phyloP scores from a whole-genome alignment of 495 filamentous ascomycete genomes.

The Neurospora sp. region DNA sequence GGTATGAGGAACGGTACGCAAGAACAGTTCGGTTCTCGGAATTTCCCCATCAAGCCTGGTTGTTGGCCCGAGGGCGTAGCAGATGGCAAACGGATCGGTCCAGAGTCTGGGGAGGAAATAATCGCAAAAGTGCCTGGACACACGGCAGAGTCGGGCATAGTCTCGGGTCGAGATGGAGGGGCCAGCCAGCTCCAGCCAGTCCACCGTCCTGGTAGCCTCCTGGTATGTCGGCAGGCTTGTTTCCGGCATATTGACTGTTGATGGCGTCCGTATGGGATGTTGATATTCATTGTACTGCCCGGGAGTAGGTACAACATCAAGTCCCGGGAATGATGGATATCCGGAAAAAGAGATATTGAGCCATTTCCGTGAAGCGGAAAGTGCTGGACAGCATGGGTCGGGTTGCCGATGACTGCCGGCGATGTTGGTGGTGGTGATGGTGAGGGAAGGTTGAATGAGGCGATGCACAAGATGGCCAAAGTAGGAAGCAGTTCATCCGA shows the following conservation, averaged over 20 bases:
- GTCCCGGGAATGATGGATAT: neutral
- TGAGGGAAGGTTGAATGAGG: neutral
- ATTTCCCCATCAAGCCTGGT: neutral
- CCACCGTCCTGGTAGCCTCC: slow-evolving; percentile 24
- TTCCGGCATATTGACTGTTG: neutral
- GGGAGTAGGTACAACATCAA: neutral
- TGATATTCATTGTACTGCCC: neutral
- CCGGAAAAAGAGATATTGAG: neutral
- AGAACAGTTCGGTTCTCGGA: neutral
- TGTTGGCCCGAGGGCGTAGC: slow-evolving; percentile 7
- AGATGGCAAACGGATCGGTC: slow-evolving; percentile 27
- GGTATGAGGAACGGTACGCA: neutral
- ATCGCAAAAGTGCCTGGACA: slow-evolving; percentile 29
- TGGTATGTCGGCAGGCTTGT: slow-evolving; percentile 30
- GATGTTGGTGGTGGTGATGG: neutral
- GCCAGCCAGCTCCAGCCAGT: slow-evolving; percentile 36
- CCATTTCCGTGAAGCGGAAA: neutral
- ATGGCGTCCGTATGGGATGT: neutral
- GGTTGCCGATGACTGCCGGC: neutral
- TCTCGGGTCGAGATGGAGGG: slow-evolving; percentile 21
- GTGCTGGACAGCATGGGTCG: neutral
- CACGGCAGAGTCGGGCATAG: slow-evolving; percentile 32
- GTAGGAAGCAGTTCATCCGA: neutral
- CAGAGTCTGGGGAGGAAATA: slow-evolving; percentile 37
- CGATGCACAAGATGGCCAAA: neutral